Percentiles rank a stretch among this genome's conserved stretches.
These are phyloP conservation scores for Chernovozyma sophiae-reginae DNA, from an alignment of 1,139 yeast genomes.

Conservation along the genomic window DNA sequence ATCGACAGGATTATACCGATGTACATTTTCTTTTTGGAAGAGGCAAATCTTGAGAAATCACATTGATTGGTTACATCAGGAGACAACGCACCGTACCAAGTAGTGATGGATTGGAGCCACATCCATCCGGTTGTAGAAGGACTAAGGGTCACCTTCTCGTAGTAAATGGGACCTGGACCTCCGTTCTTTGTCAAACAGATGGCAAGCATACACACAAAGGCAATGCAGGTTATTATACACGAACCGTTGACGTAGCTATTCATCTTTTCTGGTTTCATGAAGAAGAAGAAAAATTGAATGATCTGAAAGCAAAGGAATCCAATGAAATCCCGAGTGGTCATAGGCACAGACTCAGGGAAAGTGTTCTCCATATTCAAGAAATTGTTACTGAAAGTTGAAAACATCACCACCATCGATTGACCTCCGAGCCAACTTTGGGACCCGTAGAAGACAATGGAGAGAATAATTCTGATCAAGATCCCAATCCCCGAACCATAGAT, in stretches of 20 bases:
- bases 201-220: slow-evolving; percentile 12
- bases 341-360: slow-evolving; percentile 11
- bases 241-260: slow-evolving; percentile 13
- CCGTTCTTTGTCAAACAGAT: slow-evolving; percentile 12
- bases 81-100: slow-evolving; percentile 25
- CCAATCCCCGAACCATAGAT: slow-evolving; percentile 16
- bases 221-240: slow-evolving; percentile 12
- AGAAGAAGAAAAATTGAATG: slow-evolving; percentile 13
- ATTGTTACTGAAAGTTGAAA: slow-evolving; percentile 13
- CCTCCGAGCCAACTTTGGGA: slow-evolving; percentile 20
- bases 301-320: slow-evolving; percentile 18
- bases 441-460: slow-evolving; percentile 19
- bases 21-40: slow-evolving; percentile 10
- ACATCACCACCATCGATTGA: slow-evolving; percentile 12
- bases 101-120: slow-evolving; percentile 18
- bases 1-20: slow-evolving; percentile 14
- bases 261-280: slow-evolving; percentile 16
- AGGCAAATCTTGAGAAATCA: slow-evolving; percentile 41
- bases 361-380: slow-evolving; percentile 14
- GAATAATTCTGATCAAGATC: slow-evolving; percentile 14
- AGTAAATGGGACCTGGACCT: slow-evolving; percentile 15
- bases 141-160: slow-evolving; percentile 7
- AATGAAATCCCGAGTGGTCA: slow-evolving; percentile 17
- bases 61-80: slow-evolving; percentile 40
- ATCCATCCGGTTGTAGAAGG: slow-evolving; percentile 14